Evolutionary conservation across 176 grass and related monocot species (phyloP).

Genomic region (Carex kokanica): DNA sequence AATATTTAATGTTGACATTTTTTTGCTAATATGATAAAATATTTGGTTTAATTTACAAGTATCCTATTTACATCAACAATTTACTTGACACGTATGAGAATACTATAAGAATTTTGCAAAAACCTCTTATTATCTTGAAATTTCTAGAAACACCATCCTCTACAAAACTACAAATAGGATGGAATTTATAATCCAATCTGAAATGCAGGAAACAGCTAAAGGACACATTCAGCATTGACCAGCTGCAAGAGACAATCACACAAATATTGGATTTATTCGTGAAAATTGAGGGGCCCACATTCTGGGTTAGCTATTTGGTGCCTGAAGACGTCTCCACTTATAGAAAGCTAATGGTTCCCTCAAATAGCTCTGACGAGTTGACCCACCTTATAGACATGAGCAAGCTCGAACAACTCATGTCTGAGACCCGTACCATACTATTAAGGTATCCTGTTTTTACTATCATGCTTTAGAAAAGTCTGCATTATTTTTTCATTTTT

Average conservation of each 20-base stretch:
- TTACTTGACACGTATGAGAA: background rate
- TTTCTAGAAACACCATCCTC: background rate
- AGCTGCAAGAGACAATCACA: constrained; percentile 57
- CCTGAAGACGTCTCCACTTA: constrained; percentile 65
- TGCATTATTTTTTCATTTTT: background rate
- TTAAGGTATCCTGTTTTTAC: constrained; percentile 53
- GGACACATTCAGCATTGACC: constrained; percentile 64
- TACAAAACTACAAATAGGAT: background rate
- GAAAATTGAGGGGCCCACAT: constrained; percentile 53
- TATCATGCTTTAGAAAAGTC: background rate
- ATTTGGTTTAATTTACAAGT: background rate
- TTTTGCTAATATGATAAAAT: background rate
- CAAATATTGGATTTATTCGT: constrained; percentile 70
- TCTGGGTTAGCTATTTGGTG: constrained; percentile 80
- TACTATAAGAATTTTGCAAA: background rate
- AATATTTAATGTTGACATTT: background rate
- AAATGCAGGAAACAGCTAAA: constrained; percentile 84
- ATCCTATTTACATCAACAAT: background rate
- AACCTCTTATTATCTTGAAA: background rate
- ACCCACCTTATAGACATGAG: constrained; percentile 55
- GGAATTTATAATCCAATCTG: background rate
- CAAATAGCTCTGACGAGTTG: constrained; percentile 64
- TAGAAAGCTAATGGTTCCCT: constrained; percentile 59
- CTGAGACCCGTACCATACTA: constrained; percentile 69
- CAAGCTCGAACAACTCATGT: constrained; percentile 85